Conservation (phyloP, 1,284 basidiomycete genomes). For the Paramarasmius palmivorus region DNA sequence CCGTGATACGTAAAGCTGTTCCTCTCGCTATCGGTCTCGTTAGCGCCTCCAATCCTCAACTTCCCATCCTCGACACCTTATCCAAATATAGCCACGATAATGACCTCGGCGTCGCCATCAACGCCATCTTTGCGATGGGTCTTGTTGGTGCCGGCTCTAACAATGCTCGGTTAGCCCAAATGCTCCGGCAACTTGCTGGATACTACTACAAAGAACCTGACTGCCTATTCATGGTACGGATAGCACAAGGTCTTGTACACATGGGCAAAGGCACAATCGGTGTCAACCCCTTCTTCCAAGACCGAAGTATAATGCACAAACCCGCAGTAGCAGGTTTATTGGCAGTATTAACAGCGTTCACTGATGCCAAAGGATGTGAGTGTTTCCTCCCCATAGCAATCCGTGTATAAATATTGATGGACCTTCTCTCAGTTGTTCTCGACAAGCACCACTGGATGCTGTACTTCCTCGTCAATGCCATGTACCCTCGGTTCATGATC, state of each 20-base stretch:
- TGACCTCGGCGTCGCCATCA: slow-evolving; percentile 93
- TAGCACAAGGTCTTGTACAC: slow-evolving; percentile 95
- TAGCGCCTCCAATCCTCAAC: slow-evolving; percentile 93
- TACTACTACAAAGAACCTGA: slow-evolving; percentile 99
- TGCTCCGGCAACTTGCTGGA: slow-evolving; percentile 93
- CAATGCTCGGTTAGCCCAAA: slow-evolving; percentile 96
- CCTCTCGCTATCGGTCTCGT: slow-evolving; percentile 95
- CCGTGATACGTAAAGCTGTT: slow-evolving; percentile 90
- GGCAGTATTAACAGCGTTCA: slow-evolving; percentile 89
- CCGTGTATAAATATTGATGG: slow-evolving; percentile 8
- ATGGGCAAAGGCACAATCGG: slow-evolving; percentile 99
- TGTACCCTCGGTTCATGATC: slow-evolving; percentile 99
- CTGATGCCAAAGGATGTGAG: slow-evolving; percentile 91
- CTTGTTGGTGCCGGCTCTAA: slow-evolving; percentile 98
- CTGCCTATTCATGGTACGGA: slow-evolving; percentile 94
- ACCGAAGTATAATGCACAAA: slow-evolving; percentile 88
- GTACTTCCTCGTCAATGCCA: slow-evolving; percentile 92
- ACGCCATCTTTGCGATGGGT: slow-evolving; percentile 99
- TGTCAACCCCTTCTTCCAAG: slow-evolving; percentile 97
- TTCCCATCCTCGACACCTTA: slow-evolving; percentile 95
- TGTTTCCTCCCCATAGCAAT: slow-evolving; percentile 21
- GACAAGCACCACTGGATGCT: slow-evolving; percentile 99
- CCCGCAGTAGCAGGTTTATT: slow-evolving; percentile 92
- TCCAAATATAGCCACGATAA: slow-evolving; percentile 99
- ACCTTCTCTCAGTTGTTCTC: slow-evolving; percentile 67